These are phyloP conservation scores for Angomonas ambiguus DNA, from an alignment of 208 protist species.

Conservation along the genomic window DNA sequence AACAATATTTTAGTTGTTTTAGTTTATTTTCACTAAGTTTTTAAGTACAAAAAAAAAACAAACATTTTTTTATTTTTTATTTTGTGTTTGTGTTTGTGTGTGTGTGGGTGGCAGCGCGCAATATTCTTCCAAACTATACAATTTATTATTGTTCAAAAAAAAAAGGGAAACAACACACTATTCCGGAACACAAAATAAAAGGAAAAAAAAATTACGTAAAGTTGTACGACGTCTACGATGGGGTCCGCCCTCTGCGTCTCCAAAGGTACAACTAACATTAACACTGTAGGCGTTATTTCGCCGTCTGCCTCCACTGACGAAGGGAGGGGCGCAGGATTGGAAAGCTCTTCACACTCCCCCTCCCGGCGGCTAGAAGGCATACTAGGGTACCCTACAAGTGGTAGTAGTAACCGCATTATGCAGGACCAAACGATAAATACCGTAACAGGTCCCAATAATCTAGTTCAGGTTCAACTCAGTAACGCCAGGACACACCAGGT, in stretches of 20 bases:
- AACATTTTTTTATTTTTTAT: neutral
- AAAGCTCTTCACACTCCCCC: neutral
- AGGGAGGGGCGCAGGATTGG: neutral
- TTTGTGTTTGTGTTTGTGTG: neutral
- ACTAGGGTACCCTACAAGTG: neutral
- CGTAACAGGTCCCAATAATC: too few species aligned
- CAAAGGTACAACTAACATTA: neutral
- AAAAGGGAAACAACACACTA: too few species aligned
- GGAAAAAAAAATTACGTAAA: neutral
- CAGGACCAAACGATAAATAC: neutral
- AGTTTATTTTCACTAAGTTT: slow-evolving; percentile 2
- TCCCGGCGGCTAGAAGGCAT: neutral
- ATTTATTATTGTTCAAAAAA: too few species aligned
- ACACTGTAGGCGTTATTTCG: neutral
- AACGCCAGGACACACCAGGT: neutral
- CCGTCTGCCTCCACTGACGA: neutral
- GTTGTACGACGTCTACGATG: neutral
- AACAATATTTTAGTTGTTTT: too few species aligned
- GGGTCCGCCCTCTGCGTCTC: neutral
- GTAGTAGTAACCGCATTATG: neutral
- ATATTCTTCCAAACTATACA: too few species aligned
- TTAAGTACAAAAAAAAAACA: neutral
- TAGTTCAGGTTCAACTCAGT: slow-evolving; percentile 4
- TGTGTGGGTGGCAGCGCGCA: too few species aligned
- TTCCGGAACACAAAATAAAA: too few species aligned